Conservation (phyloP, 148 eudicot species). For the Cornus controversa region DNA sequence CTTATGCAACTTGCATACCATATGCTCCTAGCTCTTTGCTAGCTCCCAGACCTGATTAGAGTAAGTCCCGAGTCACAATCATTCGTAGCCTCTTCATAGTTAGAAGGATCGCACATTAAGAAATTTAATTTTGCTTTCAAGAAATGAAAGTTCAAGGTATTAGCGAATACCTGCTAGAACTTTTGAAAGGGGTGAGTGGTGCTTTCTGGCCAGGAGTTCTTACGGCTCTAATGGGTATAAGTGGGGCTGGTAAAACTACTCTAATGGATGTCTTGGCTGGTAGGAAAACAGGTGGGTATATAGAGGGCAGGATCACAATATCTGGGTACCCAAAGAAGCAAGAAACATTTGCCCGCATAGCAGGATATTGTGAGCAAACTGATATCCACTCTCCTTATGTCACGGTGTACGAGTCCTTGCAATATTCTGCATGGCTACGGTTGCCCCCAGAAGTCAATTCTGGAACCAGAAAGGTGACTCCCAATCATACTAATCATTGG, state of each 20-base stretch:
- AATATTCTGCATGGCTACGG: conserved; percentile 58
- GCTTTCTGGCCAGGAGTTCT: conserved; percentile 64
- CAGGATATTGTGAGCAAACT: conserved; percentile 61
- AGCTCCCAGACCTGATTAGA: too few relatives aligned
- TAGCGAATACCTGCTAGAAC: conserved; percentile 34
- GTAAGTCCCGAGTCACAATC: too few relatives aligned
- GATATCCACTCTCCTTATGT: conserved; percentile 64
- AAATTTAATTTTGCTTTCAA: conserved; percentile 12
- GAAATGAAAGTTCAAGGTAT: conserved; percentile 49
- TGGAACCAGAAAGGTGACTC: conserved; percentile 31
- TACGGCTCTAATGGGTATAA: conserved; percentile 67
- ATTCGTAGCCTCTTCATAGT: too few relatives aligned
- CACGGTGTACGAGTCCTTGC: conserved; percentile 48
- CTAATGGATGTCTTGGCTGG: conserved; percentile 65
- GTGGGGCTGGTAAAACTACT: conserved; percentile 65
- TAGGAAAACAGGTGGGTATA: conserved; percentile 58
- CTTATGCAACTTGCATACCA: too few relatives aligned
- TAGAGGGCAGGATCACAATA: conserved; percentile 46
- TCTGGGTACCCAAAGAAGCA: conserved; percentile 65
- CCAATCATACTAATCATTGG: not conserved
- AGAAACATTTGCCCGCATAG: conserved; percentile 59
- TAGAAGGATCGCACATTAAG: not conserved
- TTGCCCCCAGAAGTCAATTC: conserved; percentile 43
- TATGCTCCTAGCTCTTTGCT: too few relatives aligned
- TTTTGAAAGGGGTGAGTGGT: conserved; percentile 57